Conservation (phyloP, 2,329 filamentous ascomycete genomes). For the Pestalotiopsis sp. region DNA sequence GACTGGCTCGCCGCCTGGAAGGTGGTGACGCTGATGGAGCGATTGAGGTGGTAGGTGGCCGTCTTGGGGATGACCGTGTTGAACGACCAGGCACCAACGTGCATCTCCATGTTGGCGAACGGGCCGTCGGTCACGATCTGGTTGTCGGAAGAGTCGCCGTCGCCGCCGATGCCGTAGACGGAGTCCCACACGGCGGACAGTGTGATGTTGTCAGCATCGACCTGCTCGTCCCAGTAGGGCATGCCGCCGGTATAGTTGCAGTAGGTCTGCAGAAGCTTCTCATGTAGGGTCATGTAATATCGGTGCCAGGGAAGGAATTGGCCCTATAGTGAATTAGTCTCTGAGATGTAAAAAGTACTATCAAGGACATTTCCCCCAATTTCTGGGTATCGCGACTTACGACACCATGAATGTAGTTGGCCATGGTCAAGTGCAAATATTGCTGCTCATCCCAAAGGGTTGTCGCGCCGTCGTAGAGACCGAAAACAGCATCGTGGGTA, state of each 20-base stretch:
- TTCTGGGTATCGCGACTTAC: background rate
- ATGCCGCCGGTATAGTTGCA: constrained; percentile 21
- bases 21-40: background rate
- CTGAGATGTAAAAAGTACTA: background rate
- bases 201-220: background rate
- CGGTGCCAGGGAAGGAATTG: constrained; percentile 25
- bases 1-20: background rate
- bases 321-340: constrained; percentile 13
- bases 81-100: constrained; percentile 5
- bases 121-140: constrained; percentile 6
- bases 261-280: constrained; percentile 16
- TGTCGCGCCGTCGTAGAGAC: constrained; percentile 1
- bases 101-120: constrained; percentile 9
- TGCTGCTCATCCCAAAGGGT: constrained; percentile 11
- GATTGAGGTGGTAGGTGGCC: constrained; percentile 4
- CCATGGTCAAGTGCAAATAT: constrained; percentile 4
- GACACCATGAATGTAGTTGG: constrained; percentile 10
- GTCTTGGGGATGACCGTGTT: constrained; percentile 6
- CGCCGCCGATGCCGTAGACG: constrained; percentile 3
- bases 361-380: background rate
- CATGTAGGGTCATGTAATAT: constrained; percentile 18
- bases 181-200: constrained; percentile 2
- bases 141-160: background rate
- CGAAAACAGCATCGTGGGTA: constrained; percentile 5
- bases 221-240: constrained; percentile 13